Evolutionary conservation across 1,139 yeast species (phyloP), one percentile per base, ranked within the genome.

Genomic region (Suhomyces bribrorum): DNA sequence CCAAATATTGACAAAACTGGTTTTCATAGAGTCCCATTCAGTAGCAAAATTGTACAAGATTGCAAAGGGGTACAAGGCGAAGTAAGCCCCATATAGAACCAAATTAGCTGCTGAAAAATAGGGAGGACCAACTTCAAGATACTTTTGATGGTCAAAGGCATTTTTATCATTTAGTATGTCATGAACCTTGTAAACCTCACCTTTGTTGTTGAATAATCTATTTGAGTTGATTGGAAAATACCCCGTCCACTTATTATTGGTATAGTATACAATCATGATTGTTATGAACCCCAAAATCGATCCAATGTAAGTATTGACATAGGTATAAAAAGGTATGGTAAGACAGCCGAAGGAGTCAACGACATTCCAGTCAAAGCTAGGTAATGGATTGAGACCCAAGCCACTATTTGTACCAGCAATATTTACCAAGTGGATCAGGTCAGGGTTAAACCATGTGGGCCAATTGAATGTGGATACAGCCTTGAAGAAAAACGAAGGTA

Each of bases 201-300:
- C 83, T 16, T 62, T 66, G 53, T 80, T 80, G 33, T 72, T 71
- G 52, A 61, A 78, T 20, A 77, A 52, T 7, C 55, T 45, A 48
- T 75, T 74, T 12, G 75, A 57, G 55, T 79, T 79, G 49, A 80
- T 75, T 23, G 86, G 85, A 29, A 80, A 49, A 49, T 70, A 78
- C 1, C 64, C 73, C 3, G 80, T 61, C 76, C 80, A 70, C 46
- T 67, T 66, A 46, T 71, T 64, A 55, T 79, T 78, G 12, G 73
- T 53, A 49, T 64, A 80, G 59, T 73, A 80, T 14, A 79, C 62
- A 3, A 66, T 78, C 31, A 75, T 51, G 24, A 73, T 56, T 14
- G 64, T 51, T 18, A 72, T 45, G 36, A 75, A 73, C 2, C 69
- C 74, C 30, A 79, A 32, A 1, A 66, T 5, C n/a, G 63, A 46